Evolutionary conservation across 176 grass and related monocot genomes (phyloP).

Genomic region (Oryza coarctata): DNA sequence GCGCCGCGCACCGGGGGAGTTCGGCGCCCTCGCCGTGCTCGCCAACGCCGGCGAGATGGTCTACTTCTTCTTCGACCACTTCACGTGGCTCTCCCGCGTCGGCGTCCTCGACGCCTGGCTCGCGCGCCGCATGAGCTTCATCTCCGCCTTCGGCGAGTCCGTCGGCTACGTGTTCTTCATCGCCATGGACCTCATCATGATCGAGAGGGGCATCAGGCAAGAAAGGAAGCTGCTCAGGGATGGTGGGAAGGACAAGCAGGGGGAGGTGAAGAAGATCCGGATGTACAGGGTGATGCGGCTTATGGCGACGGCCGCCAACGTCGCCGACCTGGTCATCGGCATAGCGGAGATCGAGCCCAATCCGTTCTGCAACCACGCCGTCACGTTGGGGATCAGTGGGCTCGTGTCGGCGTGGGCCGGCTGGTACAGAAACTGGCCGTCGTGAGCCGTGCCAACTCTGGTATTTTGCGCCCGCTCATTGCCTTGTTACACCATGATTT

Average conservation of each 20-base stretch:
- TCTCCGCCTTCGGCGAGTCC: constrained; percentile 83
- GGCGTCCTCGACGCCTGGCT: constrained; percentile 59
- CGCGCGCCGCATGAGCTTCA: constrained; percentile 54
- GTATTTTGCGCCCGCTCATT: not conserved
- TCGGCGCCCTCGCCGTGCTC: constrained; percentile 60
- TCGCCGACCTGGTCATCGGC: constrained; percentile 68
- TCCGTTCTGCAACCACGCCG: constrained; percentile 82
- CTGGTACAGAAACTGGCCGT: constrained; percentile 95
- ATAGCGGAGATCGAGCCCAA: constrained; percentile 85
- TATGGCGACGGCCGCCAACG: constrained; percentile 80
- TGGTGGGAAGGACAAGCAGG: not conserved
- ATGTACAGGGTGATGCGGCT: constrained; percentile 90
- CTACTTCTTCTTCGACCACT: constrained; percentile 99
- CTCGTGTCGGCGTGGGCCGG: constrained; percentile 96
- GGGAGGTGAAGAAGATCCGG: constrained; percentile 55
- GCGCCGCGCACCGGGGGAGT: constrained; percentile 53
- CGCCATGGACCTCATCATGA: constrained; percentile 74
- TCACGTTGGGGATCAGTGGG: constrained; percentile 86
- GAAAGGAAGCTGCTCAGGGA: constrained; percentile 44
- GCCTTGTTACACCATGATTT: not conserved
- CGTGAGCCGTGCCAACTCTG: constrained; percentile 10
- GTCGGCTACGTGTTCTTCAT: constrained; percentile 90
- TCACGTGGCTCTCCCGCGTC: constrained; percentile 75
- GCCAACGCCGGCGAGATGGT: constrained; percentile 99
- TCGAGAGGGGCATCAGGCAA: constrained; percentile 59